phyloP scores from a whole-genome alignment of 495 filamentous ascomycete species.

The Penicillium ucsense region DNA sequence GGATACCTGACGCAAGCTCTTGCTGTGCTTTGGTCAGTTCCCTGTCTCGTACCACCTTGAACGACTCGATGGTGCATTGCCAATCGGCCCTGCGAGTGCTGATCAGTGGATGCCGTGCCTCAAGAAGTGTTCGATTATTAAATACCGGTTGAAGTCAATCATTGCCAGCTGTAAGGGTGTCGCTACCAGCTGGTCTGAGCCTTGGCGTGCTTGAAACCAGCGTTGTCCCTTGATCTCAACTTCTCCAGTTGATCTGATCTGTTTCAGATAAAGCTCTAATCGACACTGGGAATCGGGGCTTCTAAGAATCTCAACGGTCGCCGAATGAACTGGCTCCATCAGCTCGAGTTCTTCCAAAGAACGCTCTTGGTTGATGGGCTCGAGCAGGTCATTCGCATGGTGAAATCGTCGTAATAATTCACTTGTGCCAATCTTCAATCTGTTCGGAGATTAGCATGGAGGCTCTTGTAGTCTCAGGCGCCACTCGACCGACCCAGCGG shows the following conservation, averaged over 20 bases:
- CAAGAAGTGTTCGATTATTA: neutral
- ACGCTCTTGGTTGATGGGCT: constrained; percentile 30
- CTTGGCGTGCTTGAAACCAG: constrained; percentile 25
- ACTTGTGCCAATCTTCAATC: constrained; percentile 15
- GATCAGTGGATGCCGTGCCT: neutral
- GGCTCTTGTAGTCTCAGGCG: neutral
- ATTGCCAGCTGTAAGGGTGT: constrained; percentile 25
- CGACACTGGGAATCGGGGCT: constrained; percentile 18
- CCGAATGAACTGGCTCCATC: constrained; percentile 24
- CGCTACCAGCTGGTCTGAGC: neutral
- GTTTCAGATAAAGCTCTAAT: constrained; percentile 29
- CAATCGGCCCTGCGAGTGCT: constrained; percentile 25
- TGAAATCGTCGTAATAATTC: constrained; percentile 17
- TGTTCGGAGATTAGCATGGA: neutral
- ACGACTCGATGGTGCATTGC: constrained; percentile 29
- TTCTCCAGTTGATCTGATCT: constrained; percentile 10
- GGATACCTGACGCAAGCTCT: constrained; percentile 13
- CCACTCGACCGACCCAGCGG: constrained; percentile 25
- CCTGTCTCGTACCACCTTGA: constrained; percentile 18
- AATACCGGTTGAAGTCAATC: constrained; percentile 27
- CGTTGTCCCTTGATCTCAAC: constrained; percentile 22
- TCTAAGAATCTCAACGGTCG: constrained; percentile 33
- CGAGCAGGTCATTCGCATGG: constrained; percentile 35
- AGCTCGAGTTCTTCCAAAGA: constrained; percentile 9
- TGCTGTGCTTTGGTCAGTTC: constrained; percentile 1